Evolutionary conservation across 2,329 filamentous ascomycete species (phyloP).

Genomic region (Alternaria brassicicola): DNA sequence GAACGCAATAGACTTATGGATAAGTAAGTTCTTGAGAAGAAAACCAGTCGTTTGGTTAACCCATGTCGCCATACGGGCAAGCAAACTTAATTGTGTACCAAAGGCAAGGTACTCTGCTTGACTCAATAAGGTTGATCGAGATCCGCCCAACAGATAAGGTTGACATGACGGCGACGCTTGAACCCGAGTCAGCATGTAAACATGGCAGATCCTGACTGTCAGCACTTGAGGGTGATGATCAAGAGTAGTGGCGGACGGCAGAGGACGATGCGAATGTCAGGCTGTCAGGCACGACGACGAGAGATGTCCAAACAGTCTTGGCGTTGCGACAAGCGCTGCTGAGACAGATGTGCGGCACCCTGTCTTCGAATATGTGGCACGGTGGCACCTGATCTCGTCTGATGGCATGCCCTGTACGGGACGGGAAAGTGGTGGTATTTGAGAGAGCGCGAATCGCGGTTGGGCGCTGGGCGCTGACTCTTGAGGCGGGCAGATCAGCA

Average conservation of each 20-base stretch:
- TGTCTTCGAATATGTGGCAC: slow-evolving; percentile 2
- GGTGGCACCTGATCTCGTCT: slow-evolving; percentile 6
- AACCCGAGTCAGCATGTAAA: background rate
- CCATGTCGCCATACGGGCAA: background rate
- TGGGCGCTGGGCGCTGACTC: slow-evolving; percentile 9
- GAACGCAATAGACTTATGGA: background rate
- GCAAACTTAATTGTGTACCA: background rate
- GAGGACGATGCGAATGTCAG: background rate
- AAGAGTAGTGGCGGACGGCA: slow-evolving; percentile 5
- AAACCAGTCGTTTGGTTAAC: background rate
- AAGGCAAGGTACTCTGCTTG: background rate
- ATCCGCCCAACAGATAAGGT: background rate
- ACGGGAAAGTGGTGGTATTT: slow-evolving; percentile 6
- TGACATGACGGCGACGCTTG: background rate
- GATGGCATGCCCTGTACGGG: slow-evolving; percentile 9
- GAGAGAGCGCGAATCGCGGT: slow-evolving; percentile 9
- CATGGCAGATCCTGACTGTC: background rate
- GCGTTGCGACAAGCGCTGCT: slow-evolving; percentile 1
- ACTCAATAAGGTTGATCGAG: slow-evolving; percentile 2
- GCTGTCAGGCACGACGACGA: background rate
- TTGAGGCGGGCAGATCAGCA: slow-evolving; percentile 19
- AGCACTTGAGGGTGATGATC: background rate
- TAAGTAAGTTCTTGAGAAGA: background rate
- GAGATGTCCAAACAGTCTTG: background rate
- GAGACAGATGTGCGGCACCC: slow-evolving; percentile 16